Conservation (phyloP, 2,329 filamentous ascomycete species). For the Alternaria gansuensis region DNA sequence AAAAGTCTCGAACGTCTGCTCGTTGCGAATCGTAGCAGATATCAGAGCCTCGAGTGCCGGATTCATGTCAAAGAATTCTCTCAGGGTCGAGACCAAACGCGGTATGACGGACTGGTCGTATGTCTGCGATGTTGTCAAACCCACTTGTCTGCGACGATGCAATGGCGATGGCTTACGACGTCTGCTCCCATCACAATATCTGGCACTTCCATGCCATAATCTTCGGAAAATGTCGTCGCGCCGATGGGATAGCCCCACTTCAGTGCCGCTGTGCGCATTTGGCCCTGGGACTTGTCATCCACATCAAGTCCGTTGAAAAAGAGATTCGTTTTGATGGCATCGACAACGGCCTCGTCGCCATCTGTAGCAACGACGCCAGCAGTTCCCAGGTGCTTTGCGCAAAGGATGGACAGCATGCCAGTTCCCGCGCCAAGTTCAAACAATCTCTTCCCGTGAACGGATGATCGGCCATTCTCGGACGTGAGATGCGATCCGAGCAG, state of each 20-base stretch:
- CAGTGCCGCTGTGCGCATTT: slow-evolving; percentile 63
- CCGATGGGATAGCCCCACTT: slow-evolving; percentile 71
- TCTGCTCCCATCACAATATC: slow-evolving; percentile 79
- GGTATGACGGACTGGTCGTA: slow-evolving; percentile 74
- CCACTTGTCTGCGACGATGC: slow-evolving; percentile 19
- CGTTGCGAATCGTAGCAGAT: slow-evolving; percentile 75
- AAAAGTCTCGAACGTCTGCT: slow-evolving; percentile 73
- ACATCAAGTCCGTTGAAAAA: slow-evolving; percentile 72
- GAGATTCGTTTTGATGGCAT: slow-evolving; percentile 71
- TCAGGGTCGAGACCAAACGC: slow-evolving; percentile 70
- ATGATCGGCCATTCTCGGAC: slow-evolving; percentile 53
- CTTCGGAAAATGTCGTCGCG: slow-evolving; percentile 66
- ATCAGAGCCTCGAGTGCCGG: slow-evolving; percentile 69
- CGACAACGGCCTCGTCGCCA: slow-evolving; percentile 75
- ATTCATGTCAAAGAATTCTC: slow-evolving; percentile 67
- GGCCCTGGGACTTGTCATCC: slow-evolving; percentile 37
- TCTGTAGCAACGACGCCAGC: slow-evolving; percentile 73
- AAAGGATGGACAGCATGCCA: slow-evolving; percentile 77
- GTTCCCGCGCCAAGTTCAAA: slow-evolving; percentile 81
- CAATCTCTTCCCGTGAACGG: slow-evolving; percentile 65
- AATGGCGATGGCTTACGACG: slow-evolving; percentile 59
- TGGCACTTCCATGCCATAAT: slow-evolving; percentile 57
- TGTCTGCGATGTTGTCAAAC: slow-evolving; percentile 58
- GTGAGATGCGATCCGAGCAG: slow-evolving; percentile 75
- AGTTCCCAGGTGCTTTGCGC: slow-evolving; percentile 71